A percentile compares a stretch with the other conserved stretches of the same genome.
These are phyloP conservation scores for Erodium maritimum DNA, from an alignment of 345 rosid species.

Conservation along the genomic window DNA sequence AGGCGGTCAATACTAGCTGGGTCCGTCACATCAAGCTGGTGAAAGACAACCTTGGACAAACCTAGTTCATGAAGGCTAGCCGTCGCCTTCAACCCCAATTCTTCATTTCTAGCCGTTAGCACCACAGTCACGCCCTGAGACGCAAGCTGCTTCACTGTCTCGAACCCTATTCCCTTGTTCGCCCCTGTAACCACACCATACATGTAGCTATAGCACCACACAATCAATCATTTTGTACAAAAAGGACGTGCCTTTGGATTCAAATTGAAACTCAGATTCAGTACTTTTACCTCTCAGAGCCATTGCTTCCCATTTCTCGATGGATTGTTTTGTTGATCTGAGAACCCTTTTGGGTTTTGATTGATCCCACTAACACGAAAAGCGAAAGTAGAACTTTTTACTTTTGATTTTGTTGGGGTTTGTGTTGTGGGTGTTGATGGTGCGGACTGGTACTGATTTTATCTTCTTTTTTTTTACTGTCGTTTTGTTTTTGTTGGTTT, in stretches of 20 bases:
- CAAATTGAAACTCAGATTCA: not conserved
- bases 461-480: no score
- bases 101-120: slow-evolving; percentile 33
- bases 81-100: slow-evolving; percentile 28
- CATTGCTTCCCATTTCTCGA: no score
- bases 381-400: no score
- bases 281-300: not conserved
- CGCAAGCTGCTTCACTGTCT: slow-evolving; percentile 36
- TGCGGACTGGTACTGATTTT: no score
- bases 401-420: no score
- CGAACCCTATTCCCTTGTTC: slow-evolving; percentile 43
- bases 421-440: no score
- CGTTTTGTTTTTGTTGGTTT: no score
- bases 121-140: slow-evolving; percentile 28
- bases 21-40: slow-evolving; percentile 44
- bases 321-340: no score
- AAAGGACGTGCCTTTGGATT: not conserved
- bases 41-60: slow-evolving; percentile 29
- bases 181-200: slow-evolving; percentile 39
- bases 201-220: not conserved
- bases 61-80: slow-evolving; percentile 22
- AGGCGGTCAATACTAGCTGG: slow-evolving; percentile 16
- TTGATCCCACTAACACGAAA: no score
- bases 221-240: not conserved
- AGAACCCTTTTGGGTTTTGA: no score